Conservation (phyloP, 148 eudicot species). For the Vaccinium macrocarpon region DNA sequence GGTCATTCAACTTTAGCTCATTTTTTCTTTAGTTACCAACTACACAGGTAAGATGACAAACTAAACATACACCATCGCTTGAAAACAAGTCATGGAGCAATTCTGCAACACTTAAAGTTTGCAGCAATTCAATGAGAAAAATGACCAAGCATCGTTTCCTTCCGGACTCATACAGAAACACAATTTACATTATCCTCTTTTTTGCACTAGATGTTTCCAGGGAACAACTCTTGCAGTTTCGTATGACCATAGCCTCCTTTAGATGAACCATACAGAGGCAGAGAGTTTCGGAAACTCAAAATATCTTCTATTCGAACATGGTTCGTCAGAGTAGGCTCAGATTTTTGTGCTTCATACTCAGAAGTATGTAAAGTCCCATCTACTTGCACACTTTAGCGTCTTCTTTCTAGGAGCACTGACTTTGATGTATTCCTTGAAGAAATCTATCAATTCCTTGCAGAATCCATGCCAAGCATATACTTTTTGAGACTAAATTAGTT, state of each 20-base stretch:
- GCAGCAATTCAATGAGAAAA: background rate
- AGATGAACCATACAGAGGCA: conserved; percentile 77
- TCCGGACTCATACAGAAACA: background rate
- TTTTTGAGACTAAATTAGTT: too few relatives aligned
- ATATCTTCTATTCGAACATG: conserved; percentile 63
- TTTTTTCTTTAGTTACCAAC: background rate
- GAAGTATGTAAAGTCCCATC: conserved; percentile 70
- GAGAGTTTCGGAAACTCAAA: conserved; percentile 68
- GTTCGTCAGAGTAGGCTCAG: conserved; percentile 29
- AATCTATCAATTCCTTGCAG: conserved; percentile 63
- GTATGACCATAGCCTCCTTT: conserved; percentile 64
- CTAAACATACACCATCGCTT: background rate
- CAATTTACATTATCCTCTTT: background rate
- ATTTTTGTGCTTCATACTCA: conserved; percentile 46
- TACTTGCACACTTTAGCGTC: conserved; percentile 64
- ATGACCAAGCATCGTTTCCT: background rate
- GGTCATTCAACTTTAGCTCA: too few relatives aligned
- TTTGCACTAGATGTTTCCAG: background rate
- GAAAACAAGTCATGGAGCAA: background rate
- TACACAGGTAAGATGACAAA: background rate
- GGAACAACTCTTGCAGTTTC: conserved; percentile 43
- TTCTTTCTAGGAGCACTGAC: conserved; percentile 67
- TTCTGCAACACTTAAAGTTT: background rate
- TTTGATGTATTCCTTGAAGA: conserved; percentile 70
- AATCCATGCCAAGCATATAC: too few relatives aligned